These are phyloP conservation scores for Phytomonas sp. DNA, from an alignment of 208 protist genomes.

Conservation along the genomic window DNA sequence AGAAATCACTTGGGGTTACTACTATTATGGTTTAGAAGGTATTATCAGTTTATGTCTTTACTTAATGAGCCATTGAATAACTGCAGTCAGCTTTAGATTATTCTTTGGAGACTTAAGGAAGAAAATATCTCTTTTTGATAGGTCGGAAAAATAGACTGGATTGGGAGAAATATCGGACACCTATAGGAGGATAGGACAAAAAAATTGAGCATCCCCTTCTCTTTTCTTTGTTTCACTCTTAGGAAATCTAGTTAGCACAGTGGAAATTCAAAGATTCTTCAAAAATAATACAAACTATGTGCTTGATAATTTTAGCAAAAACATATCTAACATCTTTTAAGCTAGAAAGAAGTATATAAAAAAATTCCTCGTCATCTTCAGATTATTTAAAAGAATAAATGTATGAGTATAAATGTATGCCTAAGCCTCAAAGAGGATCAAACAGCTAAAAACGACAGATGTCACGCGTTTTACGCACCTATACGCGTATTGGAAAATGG, in stretches of 20 bases:
- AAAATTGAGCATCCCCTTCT: neutral
- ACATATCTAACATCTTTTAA: neutral
- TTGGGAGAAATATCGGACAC: neutral
- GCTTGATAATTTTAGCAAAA: neutral
- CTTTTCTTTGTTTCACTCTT: neutral
- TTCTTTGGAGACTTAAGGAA: neutral
- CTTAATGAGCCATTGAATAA: neutral
- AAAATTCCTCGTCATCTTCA: neutral
- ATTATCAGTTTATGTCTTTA: neutral
- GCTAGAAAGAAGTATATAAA: neutral
- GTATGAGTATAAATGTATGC: too few species aligned
- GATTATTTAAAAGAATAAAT: neutral
- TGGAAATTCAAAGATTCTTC: neutral
- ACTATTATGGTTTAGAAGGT: neutral
- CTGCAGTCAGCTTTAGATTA: neutral
- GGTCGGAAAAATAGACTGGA: neutral
- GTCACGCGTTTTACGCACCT: neutral
- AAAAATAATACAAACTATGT: neutral
- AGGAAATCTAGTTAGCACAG: neutral
- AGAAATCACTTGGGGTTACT: neutral
- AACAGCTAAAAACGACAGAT: too few species aligned
- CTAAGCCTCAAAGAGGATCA: too few species aligned
- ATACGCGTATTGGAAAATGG: neutral
- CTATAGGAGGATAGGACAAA: neutral
- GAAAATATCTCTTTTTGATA: neutral